A percentile compares a stretch with the other conserved stretches of the same genome.
Evolutionary conservation across 176 grass and related monocot species (phyloP).

Genomic region (Metroxylon sagu): DNA sequence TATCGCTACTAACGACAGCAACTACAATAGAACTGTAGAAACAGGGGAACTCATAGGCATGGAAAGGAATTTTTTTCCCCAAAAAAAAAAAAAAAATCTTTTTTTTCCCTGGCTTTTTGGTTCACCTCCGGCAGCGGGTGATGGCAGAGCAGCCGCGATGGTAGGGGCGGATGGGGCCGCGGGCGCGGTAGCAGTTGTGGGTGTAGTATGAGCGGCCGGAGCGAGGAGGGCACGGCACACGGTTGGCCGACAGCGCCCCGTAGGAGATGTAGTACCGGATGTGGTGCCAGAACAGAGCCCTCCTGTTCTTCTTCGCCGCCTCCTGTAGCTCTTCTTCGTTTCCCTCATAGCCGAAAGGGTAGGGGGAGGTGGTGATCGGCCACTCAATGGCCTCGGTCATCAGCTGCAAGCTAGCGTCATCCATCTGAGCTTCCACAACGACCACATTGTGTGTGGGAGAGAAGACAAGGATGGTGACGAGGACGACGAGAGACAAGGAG

Average conservation of each 20-base stretch:
- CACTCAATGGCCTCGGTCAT: not conserved
- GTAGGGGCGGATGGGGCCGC: conserved; percentile 23
- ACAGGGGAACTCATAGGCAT: too few species aligned
- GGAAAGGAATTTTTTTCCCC: too few species aligned
- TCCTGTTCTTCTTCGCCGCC: not conserved
- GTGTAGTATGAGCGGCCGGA: conserved; percentile 30
- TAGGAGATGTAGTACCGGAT: conserved; percentile 26
- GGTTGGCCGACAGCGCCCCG: conserved; percentile 21
- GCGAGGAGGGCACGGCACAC: conserved; percentile 23
- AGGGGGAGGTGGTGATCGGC: conserved; percentile 2
- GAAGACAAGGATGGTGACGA: not conserved
- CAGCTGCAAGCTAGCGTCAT: not conserved
- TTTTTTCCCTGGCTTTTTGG: too few species aligned
- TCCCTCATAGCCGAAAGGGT: conserved; percentile 4
- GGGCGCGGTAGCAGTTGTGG: conserved; percentile 24
- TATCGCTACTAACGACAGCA: too few species aligned
- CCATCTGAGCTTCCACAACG: not conserved
- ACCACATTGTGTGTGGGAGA: not conserved
- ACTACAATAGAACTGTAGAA: too few species aligned
- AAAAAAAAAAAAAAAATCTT: too few species aligned
- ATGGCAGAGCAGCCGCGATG: conserved; percentile 11
- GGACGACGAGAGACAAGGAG: not conserved
- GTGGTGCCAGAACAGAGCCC: conserved; percentile 11
- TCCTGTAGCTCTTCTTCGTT: not conserved
- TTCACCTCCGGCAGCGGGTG: conserved; percentile 24